Conservation (phyloP, 345 rosid genomes). For the Nasturtium officinale region DNA sequence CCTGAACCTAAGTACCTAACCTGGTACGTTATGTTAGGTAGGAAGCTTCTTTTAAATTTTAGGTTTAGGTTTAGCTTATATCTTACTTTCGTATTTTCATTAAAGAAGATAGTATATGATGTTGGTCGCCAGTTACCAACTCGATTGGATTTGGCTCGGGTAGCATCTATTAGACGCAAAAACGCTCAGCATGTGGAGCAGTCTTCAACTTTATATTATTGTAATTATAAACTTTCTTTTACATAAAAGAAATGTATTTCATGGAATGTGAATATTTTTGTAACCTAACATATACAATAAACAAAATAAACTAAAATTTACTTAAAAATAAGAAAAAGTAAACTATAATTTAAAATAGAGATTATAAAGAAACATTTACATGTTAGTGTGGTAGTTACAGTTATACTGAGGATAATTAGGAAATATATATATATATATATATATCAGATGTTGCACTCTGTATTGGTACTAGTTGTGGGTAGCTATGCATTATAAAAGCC, state of each 20-base stretch:
- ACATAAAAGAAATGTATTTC: background rate
- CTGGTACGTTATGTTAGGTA: slow-evolving; percentile 41
- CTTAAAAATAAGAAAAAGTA: background rate
- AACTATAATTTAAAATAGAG: background rate
- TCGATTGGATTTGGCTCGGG: slow-evolving; percentile 21
- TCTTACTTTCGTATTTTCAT: background rate
- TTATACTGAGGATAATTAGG: background rate
- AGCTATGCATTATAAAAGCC: background rate
- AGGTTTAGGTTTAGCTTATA: no score
- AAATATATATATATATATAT: no score
- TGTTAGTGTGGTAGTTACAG: background rate
- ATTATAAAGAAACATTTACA: background rate
- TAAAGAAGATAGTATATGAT: background rate
- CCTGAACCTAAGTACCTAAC: no score
- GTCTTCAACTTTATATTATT: background rate
- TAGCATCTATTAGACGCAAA: slow-evolving; percentile 24
- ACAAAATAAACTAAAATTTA: background rate
- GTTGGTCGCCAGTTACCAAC: slow-evolving; percentile 24
- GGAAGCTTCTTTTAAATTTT: slow-evolving; percentile 19
- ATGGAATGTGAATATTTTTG: background rate
- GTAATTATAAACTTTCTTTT: no score
- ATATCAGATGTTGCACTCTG: background rate
- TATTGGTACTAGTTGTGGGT: slow-evolving; percentile 8
- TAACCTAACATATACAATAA: background rate
- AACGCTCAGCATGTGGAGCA: no score